Conservation (phyloP, 2,329 filamentous ascomycete genomes). For the Paecilomyces sp. region DNA sequence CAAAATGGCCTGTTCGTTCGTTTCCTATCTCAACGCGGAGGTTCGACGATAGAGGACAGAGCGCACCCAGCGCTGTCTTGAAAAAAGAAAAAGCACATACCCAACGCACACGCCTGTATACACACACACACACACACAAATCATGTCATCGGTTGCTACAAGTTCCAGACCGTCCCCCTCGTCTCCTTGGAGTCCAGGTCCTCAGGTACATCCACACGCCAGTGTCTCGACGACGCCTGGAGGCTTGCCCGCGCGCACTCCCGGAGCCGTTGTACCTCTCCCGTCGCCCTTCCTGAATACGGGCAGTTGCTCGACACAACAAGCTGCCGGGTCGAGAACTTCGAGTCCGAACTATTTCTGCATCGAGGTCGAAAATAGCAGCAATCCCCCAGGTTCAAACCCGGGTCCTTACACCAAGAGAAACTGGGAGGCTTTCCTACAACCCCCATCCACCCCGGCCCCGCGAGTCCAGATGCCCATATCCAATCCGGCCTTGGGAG, state of each 20-base stretch:
- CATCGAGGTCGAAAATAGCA: constrained; percentile 56
- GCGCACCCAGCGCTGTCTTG: not conserved
- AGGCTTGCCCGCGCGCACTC: constrained; percentile 43
- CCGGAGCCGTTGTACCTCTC: constrained; percentile 50
- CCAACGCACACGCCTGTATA: too few relatives aligned
- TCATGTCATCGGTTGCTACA: constrained; percentile 13
- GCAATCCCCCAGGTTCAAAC: constrained; percentile 56
- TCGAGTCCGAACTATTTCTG: constrained; percentile 84
- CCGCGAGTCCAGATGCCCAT: constrained; percentile 14
- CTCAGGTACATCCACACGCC: constrained; percentile 10
- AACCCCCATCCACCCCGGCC: constrained; percentile 59
- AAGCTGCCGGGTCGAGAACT: constrained; percentile 18
- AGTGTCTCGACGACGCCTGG: constrained; percentile 40
- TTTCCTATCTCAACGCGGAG: not conserved
- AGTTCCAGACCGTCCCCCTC: constrained; percentile 15
- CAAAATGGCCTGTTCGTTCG: not conserved
- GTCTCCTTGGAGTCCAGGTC: constrained; percentile 9
- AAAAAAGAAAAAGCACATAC: too few relatives aligned
- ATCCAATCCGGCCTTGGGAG: constrained; percentile 2
- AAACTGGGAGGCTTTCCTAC: constrained; percentile 67
- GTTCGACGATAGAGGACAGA: not conserved
- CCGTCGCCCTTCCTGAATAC: constrained; percentile 46
- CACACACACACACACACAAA: not conserved
- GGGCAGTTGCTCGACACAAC: constrained; percentile 39
- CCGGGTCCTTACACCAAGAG: constrained; percentile 54